Percentiles rank a stretch among this genome's conserved stretches.
Evolutionary conservation across 352 stramenopile species (phyloP).

Genomic region (Paralagenidium karlingii): DNA sequence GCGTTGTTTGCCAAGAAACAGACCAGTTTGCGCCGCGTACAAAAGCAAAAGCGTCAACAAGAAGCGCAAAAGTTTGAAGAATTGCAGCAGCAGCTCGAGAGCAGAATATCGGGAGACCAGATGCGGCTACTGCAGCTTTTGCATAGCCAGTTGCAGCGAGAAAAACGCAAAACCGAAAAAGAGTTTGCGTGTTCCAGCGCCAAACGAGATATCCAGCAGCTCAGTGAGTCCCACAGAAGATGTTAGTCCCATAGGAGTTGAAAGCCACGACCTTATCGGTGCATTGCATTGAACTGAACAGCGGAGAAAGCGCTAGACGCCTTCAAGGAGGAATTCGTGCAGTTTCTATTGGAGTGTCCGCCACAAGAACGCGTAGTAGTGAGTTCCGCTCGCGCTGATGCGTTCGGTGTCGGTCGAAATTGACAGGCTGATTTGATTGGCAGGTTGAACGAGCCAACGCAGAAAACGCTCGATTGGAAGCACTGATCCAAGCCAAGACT

Average conservation of each 20-base stretch:
- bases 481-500: slow-evolving; percentile 31
- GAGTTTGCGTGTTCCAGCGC: slow-evolving; percentile 49
- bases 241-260: background rate
- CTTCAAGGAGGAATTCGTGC: slow-evolving; percentile 45
- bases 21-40: no score
- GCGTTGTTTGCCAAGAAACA: no score
- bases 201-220: slow-evolving; percentile 38
- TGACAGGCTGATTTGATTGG: background rate
- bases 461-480: slow-evolving; percentile 43
- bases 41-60: slow-evolving; percentile 23
- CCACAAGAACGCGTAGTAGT: slow-evolving; percentile 35
- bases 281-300: slow-evolving; percentile 6
- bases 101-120: slow-evolving; percentile 38
- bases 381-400: slow-evolving; percentile 1
- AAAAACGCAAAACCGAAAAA: slow-evolving; percentile 49
- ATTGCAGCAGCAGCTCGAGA: slow-evolving; percentile 14
- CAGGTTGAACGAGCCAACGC: slow-evolving; percentile 36
- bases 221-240: slow-evolving; percentile 21
- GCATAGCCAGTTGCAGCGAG: slow-evolving; percentile 35
- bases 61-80: slow-evolving; percentile 5
- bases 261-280: background rate
- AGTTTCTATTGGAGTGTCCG: slow-evolving; percentile 34
- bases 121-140: slow-evolving; percentile 42
- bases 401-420: background rate
- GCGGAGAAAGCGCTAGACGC: slow-evolving; percentile 45